phyloP scores from a whole-genome alignment of 2,329 filamentous ascomycete species.

The Arthrobotrys pseudoclavata region DNA sequence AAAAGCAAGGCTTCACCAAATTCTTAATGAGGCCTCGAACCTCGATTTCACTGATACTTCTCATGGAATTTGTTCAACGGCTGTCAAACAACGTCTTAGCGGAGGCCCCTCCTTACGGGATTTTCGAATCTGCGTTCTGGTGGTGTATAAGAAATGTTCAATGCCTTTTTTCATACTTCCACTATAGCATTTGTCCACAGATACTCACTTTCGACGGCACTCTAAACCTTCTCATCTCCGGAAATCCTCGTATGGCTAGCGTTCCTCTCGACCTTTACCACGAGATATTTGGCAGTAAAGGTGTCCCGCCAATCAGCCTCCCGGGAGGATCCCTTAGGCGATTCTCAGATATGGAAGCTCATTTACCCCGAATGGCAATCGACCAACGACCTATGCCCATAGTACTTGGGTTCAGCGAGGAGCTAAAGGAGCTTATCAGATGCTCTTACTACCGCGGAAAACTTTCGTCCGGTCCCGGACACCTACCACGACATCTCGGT shows the following conservation, averaged over 20 bases:
- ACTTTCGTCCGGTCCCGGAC: slow-evolving; percentile 19
- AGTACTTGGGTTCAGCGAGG: slow-evolving; percentile 28
- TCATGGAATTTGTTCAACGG: neutral
- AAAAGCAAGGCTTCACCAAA: slow-evolving; percentile 10
- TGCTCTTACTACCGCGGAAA: slow-evolving; percentile 53
- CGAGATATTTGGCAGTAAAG: slow-evolving; percentile 49
- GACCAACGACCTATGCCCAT: slow-evolving; percentile 43
- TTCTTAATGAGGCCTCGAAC: slow-evolving; percentile 26
- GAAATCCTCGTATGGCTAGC: slow-evolving; percentile 45
- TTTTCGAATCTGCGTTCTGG: slow-evolving; percentile 27
- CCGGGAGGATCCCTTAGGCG: slow-evolving; percentile 20
- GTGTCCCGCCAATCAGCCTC: slow-evolving; percentile 1
- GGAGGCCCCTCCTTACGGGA: neutral
- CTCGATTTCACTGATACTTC: slow-evolving; percentile 19
- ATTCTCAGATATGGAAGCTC: slow-evolving; percentile 38
- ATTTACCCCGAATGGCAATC: slow-evolving; percentile 41
- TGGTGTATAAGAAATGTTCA: slow-evolving; percentile 36
- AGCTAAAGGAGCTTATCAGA: slow-evolving; percentile 31
- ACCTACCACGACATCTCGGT: slow-evolving; percentile 44
- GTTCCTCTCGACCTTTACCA: slow-evolving; percentile 42
- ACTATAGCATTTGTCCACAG: slow-evolving; percentile 40
- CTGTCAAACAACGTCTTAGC: slow-evolving; percentile 26
- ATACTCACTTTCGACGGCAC: slow-evolving; percentile 44
- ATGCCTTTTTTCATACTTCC: slow-evolving; percentile 40
- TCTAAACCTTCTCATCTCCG: slow-evolving; percentile 30